Base-by-base conservation (phyloP, 306 rosid species). In the Fragaria vesca region DNA sequence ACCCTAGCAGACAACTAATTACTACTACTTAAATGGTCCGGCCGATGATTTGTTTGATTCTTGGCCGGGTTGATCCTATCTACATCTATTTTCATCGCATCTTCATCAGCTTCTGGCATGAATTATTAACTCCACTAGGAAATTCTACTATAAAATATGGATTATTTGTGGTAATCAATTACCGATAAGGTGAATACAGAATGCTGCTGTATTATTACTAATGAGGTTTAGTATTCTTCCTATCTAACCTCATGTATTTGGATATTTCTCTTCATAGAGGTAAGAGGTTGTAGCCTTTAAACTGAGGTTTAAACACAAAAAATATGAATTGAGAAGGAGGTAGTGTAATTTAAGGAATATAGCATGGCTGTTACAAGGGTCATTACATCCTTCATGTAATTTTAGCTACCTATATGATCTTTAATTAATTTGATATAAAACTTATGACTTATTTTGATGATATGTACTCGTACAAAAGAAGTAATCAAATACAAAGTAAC, bases 1-100 rank as follows among this genome's bases (percentile, higher is more conserved):
- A 30, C 17, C 46, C 54, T 52, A 73, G 54, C 17, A 57, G 32
- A 62, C 61, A 46, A 60, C 17, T 62, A 43, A 45, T 51, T 12
- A 48, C 63, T 32, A 26, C 13, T 62, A 46, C 5, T 32, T 62
- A 13, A 60, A 24, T 47, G 16, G 61, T 65, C 79, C 71, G 71
- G 79, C 79, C 48, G 6, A 28, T 6, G 4, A 15, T 75, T 62
- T 75, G 21, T 62, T 75, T 75, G 40, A 18, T 45, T 63, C 71
- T 62, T 62, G 34, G 69, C 21, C 21, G 61, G 69, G 71, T 60
- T 74, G 69, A 43, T 74, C 57, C 34, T 42, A 60, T 55, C 70
- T 12, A 4, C 20, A 10, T 61, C n/a, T 20, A 12, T 63, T 32
- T 12, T 18, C 43, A 26, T 43, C 28, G 6, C 15, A 30, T 63